phyloP scores from a whole-genome alignment of 805 yeast genomes.

The Zygoascus ofunaensis region DNA sequence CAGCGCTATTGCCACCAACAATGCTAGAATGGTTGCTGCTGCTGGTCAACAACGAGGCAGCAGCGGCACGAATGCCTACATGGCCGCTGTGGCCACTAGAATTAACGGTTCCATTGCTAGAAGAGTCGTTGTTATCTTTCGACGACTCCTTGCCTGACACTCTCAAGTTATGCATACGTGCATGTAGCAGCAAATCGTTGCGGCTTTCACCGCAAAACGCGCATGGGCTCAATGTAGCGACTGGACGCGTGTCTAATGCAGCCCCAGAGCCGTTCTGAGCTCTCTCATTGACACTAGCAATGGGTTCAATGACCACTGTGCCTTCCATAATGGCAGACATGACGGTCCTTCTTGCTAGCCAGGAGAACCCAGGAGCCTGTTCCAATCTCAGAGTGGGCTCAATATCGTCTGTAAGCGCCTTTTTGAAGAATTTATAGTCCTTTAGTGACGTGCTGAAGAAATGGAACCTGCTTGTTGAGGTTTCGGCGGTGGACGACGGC shows the following conservation, averaged over 20 bases:
- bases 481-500: not conserved
- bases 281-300: conserved; percentile 65
- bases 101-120: conserved; percentile 8
- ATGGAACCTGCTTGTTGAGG: conserved; percentile 1
- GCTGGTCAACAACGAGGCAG: not conserved
- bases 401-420: conserved; percentile 64
- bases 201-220: conserved; percentile 77
- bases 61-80: not conserved
- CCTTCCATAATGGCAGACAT: conserved; percentile 69
- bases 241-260: conserved; percentile 39
- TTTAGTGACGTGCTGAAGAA: conserved; percentile 29
- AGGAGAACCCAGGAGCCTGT: conserved; percentile 51
- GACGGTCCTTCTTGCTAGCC: conserved; percentile 53
- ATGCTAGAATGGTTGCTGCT: not conserved
- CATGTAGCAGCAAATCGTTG: conserved; percentile 61
- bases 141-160: conserved; percentile 23
- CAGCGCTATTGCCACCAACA: not conserved
- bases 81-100: conserved; percentile 1
- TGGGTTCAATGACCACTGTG: conserved; percentile 74
- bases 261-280: conserved; percentile 33
- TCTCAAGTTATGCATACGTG: conserved; percentile 64
- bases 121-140: conserved; percentile 14
- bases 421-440: conserved; percentile 51
- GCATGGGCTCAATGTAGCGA: conserved; percentile 69
- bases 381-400: conserved; percentile 65